Evolutionary conservation across 2,329 filamentous ascomycete genomes (phyloP), one percentile per base, ranked within the genome.

Genomic region (Fusarium sp.): DNA sequence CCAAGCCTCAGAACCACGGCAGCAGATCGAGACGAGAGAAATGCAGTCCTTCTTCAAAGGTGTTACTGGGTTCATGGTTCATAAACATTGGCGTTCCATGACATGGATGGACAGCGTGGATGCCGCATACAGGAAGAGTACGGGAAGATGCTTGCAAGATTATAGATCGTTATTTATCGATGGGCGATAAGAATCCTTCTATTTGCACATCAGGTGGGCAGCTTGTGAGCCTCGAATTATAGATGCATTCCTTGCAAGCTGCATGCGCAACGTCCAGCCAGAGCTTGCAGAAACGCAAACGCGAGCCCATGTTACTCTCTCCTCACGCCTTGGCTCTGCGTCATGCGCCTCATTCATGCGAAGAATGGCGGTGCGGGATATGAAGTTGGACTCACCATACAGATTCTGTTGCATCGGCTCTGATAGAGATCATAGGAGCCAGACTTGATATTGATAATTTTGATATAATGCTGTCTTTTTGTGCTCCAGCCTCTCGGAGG

Each of bases 211-310:
- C 48, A 60, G 32, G 53, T 61, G 60, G 30, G 45, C 35, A 50
- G 40, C 49, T 60, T 65, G 65, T 66, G 54, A 69, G 50, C 48
- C 53, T 50, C n/a, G 50, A 56, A 53, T 23, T 42, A 35, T 46
- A 58, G 53, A 44, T 64, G 35, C 58, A 59, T 68, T 71, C 42
- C 46, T 70, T 49, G 33, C 27, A 59, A 46, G 33, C 45, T 61
- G 61, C 56, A 71, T 60, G 58, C 45, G 26, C 46, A 63, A 64
- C 58, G 40, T 63, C 49, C 20, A 55, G 45, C 45, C 20, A 66
- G 46, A 71, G 37, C 58, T 56, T 64, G 38, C 68, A 64, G 54
- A 71, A 68, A 69, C 64, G 32, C 54, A 71, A 45, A 58, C 49
- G 54, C 37, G 44, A 54, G 45, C 54, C 54, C 20, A 68, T 57